Evolutionary conservation across 257 asterid genomes (phyloP).

Genomic region (Schizonepeta tenuifolia): DNA sequence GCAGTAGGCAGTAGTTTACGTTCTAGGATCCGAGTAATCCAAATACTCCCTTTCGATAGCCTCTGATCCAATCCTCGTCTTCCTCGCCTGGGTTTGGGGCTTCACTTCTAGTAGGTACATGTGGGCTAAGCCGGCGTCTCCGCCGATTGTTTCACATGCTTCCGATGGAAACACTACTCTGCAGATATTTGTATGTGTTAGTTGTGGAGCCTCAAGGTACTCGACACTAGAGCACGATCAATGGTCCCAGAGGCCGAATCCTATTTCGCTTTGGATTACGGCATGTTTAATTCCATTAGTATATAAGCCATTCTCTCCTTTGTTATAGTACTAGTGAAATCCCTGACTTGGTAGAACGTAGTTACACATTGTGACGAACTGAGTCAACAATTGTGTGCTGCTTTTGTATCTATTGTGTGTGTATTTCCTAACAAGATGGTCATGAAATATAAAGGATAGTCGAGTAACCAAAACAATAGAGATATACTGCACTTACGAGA

Average conservation of each 20-base stretch:
- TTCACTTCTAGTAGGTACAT: constrained; percentile 59
- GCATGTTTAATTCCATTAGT: too few species aligned
- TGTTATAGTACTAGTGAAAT: too few species aligned
- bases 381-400: too few species aligned
- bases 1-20: constrained; percentile 41
- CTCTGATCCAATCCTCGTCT: constrained; percentile 35
- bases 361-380: too few species aligned
- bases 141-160: constrained; percentile 70
- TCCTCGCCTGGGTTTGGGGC: constrained; percentile 22
- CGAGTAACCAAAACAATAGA: neutral
- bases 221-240: too few species aligned
- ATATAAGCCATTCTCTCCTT: too few species aligned
- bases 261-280: too few species aligned
- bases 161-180: constrained; percentile 75
- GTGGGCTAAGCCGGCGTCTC: constrained; percentile 55
- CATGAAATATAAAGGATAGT: too few species aligned
- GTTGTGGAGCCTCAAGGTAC: too few species aligned
- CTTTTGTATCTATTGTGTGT: too few species aligned
- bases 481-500: constrained; percentile 40
- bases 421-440: neutral
- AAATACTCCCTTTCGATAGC: constrained; percentile 60
- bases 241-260: too few species aligned
- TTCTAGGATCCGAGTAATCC: constrained; percentile 52
- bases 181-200: neutral
- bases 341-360: too few species aligned